Evolutionary conservation across 2,329 filamentous ascomycete genomes (phyloP), one percentile per base, ranked within the genome.

Genomic region (Clarireedia homoeocarpa): DNA sequence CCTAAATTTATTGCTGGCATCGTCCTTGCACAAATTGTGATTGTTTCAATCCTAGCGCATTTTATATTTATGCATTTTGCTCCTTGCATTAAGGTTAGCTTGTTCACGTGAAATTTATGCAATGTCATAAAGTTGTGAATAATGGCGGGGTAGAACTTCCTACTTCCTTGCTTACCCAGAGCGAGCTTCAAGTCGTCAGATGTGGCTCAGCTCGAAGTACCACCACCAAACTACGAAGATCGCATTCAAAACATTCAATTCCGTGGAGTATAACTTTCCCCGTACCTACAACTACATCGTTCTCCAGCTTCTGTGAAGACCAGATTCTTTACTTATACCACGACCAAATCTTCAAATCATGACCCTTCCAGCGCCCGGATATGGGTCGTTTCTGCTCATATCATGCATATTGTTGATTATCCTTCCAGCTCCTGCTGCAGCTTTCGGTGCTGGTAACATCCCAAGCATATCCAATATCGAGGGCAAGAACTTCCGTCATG

Each of bases 391-490:
- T 44, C 57, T 85, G 67, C 73, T 85, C 55, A 70, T 79, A 62
- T 59, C 80, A 49, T 74, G 72, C 60, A 66, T 84, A 50, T 65
- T 83, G 52, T 70, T 87, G 57, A 68, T 81, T n/a, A 64, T 85
- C 47, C 71, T 85, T 51, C 80, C 82, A 23, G 74, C 75, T 52
- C 77, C 75, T 59, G 82, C 75, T 2, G 74, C 74, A 23, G 84
- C 84, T 4, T 88, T 88, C 67, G 84, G 84, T 26, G 84, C 84
- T 36, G 84, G 84, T 56, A 88, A 88, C 66, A 88, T 88, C 59
- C 84, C 84, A n/a, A 83, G 80, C 20, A 84, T 83, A 61, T 71
- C 75, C 14, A 73, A 70, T 6, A 60, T 69, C 27, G 84, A 88
- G 67, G 84, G 84, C 15, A 75, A 80, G 69, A 87, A 87, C 69